Evolutionary conservation across 495 filamentous ascomycete species (phyloP).

Genomic region (Penicillium argentinense): DNA sequence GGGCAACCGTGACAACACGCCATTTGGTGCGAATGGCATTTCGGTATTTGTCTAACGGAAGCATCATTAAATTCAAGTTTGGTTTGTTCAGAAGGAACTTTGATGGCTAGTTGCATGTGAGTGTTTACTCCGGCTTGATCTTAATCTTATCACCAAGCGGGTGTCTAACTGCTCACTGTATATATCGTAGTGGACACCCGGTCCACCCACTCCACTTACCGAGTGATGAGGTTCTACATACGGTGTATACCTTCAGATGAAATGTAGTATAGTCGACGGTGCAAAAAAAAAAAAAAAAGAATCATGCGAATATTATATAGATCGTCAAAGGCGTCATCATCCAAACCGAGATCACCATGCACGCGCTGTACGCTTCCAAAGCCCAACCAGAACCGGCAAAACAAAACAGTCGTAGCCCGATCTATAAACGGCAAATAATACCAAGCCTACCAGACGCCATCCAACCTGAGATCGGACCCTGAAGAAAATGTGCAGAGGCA

Average conservation of each 20-base stretch:
- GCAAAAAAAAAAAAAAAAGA: too few relatives aligned
- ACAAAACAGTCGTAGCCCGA: background rate
- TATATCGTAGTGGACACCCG: background rate
- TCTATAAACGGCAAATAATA: background rate
- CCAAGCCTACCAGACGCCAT: background rate
- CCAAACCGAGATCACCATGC: background rate
- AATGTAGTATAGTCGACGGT: too few relatives aligned
- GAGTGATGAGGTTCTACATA: too few relatives aligned
- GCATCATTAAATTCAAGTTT: too few relatives aligned
- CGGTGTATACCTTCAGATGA: too few relatives aligned
- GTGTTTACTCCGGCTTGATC: too few relatives aligned
- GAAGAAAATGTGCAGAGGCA: background rate
- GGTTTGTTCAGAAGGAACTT: too few relatives aligned
- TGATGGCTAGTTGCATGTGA: conserved; percentile 4
- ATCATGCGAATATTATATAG: background rate
- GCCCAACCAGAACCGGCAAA: background rate
- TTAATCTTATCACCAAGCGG: background rate
- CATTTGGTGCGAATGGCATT: too few relatives aligned
- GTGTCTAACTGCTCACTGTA: background rate
- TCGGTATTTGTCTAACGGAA: too few relatives aligned
- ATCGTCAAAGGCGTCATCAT: background rate
- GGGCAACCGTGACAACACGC: conserved; percentile 29
- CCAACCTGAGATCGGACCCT: background rate
- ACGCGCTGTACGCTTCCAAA: background rate
- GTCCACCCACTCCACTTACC: background rate